Evolutionary conservation across 164 flowering plant genomes (phyloP), one percentile per base, ranked within the genome.

Genomic region (Piper longum): DNA sequence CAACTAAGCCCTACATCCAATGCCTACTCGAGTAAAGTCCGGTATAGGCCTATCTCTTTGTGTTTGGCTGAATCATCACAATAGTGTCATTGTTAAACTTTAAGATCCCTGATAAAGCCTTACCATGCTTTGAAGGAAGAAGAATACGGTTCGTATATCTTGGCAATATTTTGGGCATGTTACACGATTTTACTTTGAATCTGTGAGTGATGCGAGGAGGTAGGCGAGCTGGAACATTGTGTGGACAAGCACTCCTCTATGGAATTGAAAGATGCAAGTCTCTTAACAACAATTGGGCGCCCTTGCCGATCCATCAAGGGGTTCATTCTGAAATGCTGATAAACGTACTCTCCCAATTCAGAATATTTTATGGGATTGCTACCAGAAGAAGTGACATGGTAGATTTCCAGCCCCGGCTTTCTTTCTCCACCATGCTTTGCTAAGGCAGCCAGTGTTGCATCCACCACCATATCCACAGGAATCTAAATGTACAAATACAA

Each of bases 401-500:
- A 48, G 8, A 48, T 48, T 12, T 48, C 14, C 52, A 48, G 8
- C 12, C 78, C 91, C 8, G 84, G 73, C 64, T 81, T 82, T 44
- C 73, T 74, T 2, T 63, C 69, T 61, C 43, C 59, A 45, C 91
- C 96, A 59, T 91, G 96, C 73, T 71, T 83, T 14, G 91, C 96
- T 69, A 88, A 85, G 58, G 98, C 97, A 69, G 97, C 93, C 66
- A 91, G 60, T 9, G 80, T 91, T 51, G 93, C 91, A 61, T 91
- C 88, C 7, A 85, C 97, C 5, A 88, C 97, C 96, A 91, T 91
- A 63, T 88, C 96, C 0, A 87, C 98, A 19, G 98, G 98, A 7
- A 87, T 87, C 95, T 86, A 69, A 64, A 64, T 48, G 11, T 26
- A 26, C 36, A 26, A 26, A 26, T 26, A 26, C 36, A 26, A 26